Evolutionary conservation across 2,329 filamentous ascomycete genomes (phyloP).

Genomic region (Claviceps sp.): DNA sequence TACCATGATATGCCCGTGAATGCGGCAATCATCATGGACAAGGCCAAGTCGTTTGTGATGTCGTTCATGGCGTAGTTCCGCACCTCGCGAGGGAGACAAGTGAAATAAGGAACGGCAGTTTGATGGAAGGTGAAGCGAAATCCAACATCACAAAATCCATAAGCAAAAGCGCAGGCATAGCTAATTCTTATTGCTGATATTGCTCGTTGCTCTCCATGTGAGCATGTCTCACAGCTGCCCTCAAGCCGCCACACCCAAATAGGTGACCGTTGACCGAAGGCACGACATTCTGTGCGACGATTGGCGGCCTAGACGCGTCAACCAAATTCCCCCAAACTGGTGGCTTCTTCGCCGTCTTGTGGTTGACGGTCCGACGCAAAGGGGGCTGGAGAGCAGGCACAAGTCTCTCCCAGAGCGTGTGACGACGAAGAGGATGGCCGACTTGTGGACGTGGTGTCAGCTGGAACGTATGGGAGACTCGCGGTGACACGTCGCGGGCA

Average conservation of each 20-base stretch:
- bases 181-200: not conserved
- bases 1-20: constrained; percentile 23
- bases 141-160: too few relatives aligned
- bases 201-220: not conserved
- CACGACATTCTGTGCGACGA: not conserved
- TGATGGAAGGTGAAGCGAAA: too few relatives aligned
- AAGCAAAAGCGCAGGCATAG: not conserved
- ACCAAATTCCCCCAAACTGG: not conserved
- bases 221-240: too few relatives aligned
- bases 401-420: not conserved
- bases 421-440: not conserved
- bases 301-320: not conserved
- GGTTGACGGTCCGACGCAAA: not conserved
- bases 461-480: not conserved
- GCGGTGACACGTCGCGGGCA: not conserved
- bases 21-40: constrained; percentile 22
- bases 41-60: constrained; percentile 10
- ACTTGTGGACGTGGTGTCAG: not conserved
- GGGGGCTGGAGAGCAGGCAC: not conserved
- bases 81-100: not conserved
- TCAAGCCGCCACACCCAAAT: too few relatives aligned
- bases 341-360: not conserved
- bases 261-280: not conserved
- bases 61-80: constrained; percentile 5
- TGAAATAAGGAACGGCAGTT: too few relatives aligned